Percentiles rank a stretch among this genome's conserved stretches.
Evolutionary conservation across 1,284 basidiomycete species (phyloP).

Genomic region (Serendipita sp.): DNA sequence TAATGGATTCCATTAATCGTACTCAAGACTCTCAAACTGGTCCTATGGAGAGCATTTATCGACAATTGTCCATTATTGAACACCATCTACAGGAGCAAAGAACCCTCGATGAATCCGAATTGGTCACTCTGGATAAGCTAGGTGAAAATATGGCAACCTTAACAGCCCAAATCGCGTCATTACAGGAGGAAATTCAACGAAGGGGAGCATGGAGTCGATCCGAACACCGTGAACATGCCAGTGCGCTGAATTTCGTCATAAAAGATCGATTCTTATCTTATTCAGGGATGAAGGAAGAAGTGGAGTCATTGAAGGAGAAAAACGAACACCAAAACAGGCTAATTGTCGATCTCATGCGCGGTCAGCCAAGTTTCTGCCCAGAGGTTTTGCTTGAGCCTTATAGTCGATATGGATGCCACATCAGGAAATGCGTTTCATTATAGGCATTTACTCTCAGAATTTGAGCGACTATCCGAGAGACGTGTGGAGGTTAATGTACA

Average conservation of each 20-base stretch:
- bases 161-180: too few species aligned
- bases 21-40: background rate
- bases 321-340: conserved; percentile 13
- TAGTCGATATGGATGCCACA: conserved; percentile 13
- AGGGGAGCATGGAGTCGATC: too few species aligned
- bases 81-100: background rate
- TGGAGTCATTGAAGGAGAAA: conserved; percentile 10
- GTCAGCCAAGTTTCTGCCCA: conserved; percentile 8
- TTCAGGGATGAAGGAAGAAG: background rate
- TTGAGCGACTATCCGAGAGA: conserved; percentile 14
- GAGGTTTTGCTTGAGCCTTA: background rate
- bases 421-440: conserved; percentile 11
- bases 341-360: conserved; percentile 13
- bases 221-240: too few species aligned
- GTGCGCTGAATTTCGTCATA: too few species aligned
- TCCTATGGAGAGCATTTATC: background rate
- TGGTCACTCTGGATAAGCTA: too few species aligned
- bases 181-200: too few species aligned
- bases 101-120: background rate
- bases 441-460: conserved; percentile 14
- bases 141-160: too few species aligned
- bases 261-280: background rate
- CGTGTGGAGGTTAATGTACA: conserved; percentile 17
- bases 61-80: background rate
- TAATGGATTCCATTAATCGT: background rate